Evolutionary conservation across 2,329 filamentous ascomycete genomes (phyloP).

Genomic region (Monosporascus sp.): DNA sequence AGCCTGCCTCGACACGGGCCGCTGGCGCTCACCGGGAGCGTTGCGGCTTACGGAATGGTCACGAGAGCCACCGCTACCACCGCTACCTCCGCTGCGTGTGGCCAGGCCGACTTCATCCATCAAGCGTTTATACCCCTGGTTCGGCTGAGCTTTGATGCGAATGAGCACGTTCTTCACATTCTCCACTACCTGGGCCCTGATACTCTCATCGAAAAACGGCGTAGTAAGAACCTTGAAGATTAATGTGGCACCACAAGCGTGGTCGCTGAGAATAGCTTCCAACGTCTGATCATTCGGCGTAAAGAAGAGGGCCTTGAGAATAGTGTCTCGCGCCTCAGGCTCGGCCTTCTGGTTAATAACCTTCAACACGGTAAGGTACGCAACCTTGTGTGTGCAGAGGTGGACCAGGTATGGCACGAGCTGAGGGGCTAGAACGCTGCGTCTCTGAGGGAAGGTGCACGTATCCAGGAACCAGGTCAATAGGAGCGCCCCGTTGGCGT

Average conservation of each 20-base stretch:
- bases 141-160: conserved; percentile 86
- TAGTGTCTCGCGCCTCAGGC: conserved; percentile 81
- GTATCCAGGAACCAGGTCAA: conserved; percentile 98
- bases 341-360: conserved; percentile 98
- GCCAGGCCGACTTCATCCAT: conserved; percentile 98
- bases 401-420: conserved; percentile 91
- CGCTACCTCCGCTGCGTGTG: conserved; percentile 43
- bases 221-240: conserved; percentile 99
- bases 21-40: conserved; percentile 44
- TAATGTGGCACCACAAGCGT: conserved; percentile 85
- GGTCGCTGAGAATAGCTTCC: conserved; percentile 86
- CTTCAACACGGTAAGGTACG: conserved; percentile 93
- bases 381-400: conserved; percentile 97
- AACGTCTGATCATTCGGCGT: conserved; percentile 79
- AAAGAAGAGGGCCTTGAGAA: conserved; percentile 89
- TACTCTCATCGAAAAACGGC: conserved; percentile 91
- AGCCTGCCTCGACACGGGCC: conserved; percentile 52
- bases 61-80: conserved; percentile 37
- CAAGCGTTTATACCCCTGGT: conserved; percentile 93
- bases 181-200: conserved; percentile 81
- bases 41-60: conserved; percentile 40
- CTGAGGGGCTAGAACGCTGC: conserved; percentile 85
- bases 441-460: conserved; percentile 87
- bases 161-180: conserved; percentile 86
- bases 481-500: conserved; percentile 88